Evolutionary conservation across 176 grass and related monocot species (phyloP).

Genomic region (Oryza meridionalis): DNA sequence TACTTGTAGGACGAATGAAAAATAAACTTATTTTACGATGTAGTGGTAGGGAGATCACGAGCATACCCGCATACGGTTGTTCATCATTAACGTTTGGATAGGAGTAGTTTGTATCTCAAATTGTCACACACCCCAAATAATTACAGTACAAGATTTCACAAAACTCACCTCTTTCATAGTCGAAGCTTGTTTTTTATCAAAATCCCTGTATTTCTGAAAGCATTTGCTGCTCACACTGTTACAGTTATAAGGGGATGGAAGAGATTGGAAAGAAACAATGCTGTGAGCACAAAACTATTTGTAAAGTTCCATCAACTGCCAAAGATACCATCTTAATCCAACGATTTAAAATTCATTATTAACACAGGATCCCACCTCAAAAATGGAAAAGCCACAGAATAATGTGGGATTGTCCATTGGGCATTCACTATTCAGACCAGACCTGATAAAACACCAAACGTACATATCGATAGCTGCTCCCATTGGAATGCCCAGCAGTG

Average conservation of each 20-base stretch:
- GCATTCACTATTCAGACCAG: slow-evolving; percentile 25
- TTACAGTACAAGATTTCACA: not conserved
- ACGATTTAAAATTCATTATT: not conserved
- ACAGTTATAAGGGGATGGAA: too few species aligned
- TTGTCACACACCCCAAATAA: not conserved
- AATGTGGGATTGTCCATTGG: not conserved
- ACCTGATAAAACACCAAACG: slow-evolving; percentile 23
- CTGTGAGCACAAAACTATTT: not conserved
- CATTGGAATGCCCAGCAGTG: slow-evolving; percentile 11
- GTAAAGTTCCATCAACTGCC: not conserved
- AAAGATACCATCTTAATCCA: slow-evolving; percentile 5
- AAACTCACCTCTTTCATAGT: not conserved
- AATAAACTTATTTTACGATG: too few species aligned
- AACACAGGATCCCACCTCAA: not conserved
- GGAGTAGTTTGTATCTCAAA: too few species aligned
- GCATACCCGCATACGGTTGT: not conserved
- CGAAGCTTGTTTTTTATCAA: too few species aligned
- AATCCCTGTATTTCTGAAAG: too few species aligned
- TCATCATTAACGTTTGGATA: not conserved
- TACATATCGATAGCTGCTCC: not conserved
- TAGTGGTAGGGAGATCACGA: not conserved
- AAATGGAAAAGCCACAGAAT: not conserved
- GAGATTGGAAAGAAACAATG: not conserved
- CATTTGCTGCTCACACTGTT: too few species aligned
- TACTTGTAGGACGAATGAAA: too few species aligned